Conservation (phyloP, 2,329 filamentous ascomycete genomes). For the Clarireedia hainanense region DNA sequence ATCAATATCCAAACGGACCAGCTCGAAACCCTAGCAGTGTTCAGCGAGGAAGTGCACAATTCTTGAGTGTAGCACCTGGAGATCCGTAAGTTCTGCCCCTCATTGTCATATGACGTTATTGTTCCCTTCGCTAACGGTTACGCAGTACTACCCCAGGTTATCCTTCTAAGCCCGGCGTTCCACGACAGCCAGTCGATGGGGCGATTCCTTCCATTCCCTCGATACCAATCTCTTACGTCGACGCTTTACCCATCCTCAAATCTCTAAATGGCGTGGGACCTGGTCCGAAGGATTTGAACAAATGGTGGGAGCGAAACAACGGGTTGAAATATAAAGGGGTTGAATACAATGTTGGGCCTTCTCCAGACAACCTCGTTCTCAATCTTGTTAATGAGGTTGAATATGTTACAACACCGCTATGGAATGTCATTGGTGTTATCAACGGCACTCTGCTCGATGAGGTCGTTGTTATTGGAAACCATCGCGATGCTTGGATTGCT, state of each 20-base stretch:
- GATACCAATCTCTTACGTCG: conserved; percentile 79
- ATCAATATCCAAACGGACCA: conserved; percentile 75
- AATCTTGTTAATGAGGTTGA: conserved; percentile 73
- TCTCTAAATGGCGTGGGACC: conserved; percentile 86
- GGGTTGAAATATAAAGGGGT: conserved; percentile 59
- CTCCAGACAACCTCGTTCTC: conserved; percentile 58
- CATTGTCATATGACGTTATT: too few species aligned
- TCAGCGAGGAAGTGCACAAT: conserved; percentile 81
- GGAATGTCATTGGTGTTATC: conserved; percentile 89
- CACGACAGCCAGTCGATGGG: conserved; percentile 61
- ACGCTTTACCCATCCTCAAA: conserved; percentile 81
- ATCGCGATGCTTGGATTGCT: conserved; percentile 82
- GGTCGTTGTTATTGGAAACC: conserved; percentile 85
- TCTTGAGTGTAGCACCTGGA: conserved; percentile 60
- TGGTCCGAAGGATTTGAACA: conserved; percentile 62
- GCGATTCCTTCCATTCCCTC: conserved; percentile 82
- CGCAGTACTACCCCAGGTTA: conserved; percentile 79
- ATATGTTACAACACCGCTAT: conserved; percentile 73
- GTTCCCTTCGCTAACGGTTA: conserved; percentile 44
- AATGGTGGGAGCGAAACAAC: conserved; percentile 55
- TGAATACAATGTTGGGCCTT: conserved; percentile 62
- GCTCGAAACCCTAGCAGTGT: conserved; percentile 83
- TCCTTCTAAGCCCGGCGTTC: conserved; percentile 81
- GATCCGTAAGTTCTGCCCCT: conserved; percentile 58
- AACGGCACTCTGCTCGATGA: conserved; percentile 85